A percentile compares a stretch with the other conserved stretches of the same genome.
phyloP scores from a whole-genome alignment of 2,329 filamentous ascomycete genomes.

The Phialophora tarda region DNA sequence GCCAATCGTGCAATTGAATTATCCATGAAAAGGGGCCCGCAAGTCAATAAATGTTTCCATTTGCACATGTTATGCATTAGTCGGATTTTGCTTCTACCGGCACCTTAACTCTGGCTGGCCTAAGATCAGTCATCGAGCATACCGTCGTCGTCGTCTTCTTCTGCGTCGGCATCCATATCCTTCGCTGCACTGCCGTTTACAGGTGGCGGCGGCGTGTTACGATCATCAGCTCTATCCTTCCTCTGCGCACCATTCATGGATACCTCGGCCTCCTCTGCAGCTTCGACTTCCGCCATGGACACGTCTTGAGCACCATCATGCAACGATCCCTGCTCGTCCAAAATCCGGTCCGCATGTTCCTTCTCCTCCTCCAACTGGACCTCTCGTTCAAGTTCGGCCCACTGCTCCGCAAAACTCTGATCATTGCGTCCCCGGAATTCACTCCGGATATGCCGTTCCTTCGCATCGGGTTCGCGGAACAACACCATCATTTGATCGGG shows the following conservation, averaged over 20 bases:
- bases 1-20: neutral
- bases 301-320: constrained; percentile 36
- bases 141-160: constrained; percentile 32
- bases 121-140: constrained; percentile 34
- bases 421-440: constrained; percentile 55
- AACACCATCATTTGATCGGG: constrained; percentile 59
- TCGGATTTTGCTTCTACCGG: neutral
- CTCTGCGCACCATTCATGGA: constrained; percentile 13
- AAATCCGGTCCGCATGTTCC: constrained; percentile 28
- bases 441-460: constrained; percentile 43
- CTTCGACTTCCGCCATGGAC: constrained; percentile 29
- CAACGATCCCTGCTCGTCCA: constrained; percentile 39
- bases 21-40: neutral
- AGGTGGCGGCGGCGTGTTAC: constrained; percentile 12
- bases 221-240: constrained; percentile 21
- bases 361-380: constrained; percentile 37
- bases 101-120: neutral
- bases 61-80: neutral
- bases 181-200: constrained; percentile 7
- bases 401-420: constrained; percentile 47
- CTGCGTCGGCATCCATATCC: constrained; percentile 22
- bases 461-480: constrained; percentile 55
- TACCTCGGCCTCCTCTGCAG: constrained; percentile 35
- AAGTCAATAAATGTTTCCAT: neutral
- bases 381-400: constrained; percentile 29